Evolutionary conservation across 2,329 filamentous ascomycete species (phyloP).

Genomic region (Immersiporthe knoxdaviesiana): DNA sequence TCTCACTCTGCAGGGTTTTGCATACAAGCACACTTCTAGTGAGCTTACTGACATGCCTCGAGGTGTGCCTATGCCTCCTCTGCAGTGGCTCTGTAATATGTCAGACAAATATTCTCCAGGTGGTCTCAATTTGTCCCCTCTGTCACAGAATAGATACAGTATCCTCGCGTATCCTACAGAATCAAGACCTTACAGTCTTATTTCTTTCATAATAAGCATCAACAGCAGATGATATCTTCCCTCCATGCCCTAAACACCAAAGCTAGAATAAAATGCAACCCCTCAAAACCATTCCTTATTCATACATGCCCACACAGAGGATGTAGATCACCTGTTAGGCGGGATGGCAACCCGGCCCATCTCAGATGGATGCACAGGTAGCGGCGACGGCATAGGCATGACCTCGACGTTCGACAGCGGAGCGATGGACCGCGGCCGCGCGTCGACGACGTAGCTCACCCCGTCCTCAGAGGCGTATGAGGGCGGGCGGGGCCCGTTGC

Average conservation of each 20-base stretch:
- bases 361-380: slow-evolving; percentile 55
- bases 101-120: too few species aligned
- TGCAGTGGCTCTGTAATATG: too few species aligned
- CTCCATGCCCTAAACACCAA: slow-evolving; percentile 19
- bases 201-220: background rate
- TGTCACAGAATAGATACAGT: background rate
- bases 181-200: background rate
- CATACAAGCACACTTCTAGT: too few species aligned
- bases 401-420: slow-evolving; percentile 39
- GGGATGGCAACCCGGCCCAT: slow-evolving; percentile 36
- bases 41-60: too few species aligned
- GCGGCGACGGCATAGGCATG: slow-evolving; percentile 38
- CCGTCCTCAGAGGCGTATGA: slow-evolving; percentile 79
- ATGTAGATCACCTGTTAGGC: slow-evolving; percentile 33
- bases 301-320: slow-evolving; percentile 16
- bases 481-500: slow-evolving; percentile 61
- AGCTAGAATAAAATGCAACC: slow-evolving; percentile 16
- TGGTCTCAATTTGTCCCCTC: background rate
- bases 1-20: too few species aligned
- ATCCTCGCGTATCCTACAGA: background rate
- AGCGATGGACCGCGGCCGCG: slow-evolving; percentile 61
- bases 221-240: slow-evolving; percentile 1
- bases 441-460: slow-evolving; percentile 71
- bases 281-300: background rate
- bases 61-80: background rate